phyloP scores from a whole-genome alignment of 345 rosid species.

The Salix purpurea region DNA sequence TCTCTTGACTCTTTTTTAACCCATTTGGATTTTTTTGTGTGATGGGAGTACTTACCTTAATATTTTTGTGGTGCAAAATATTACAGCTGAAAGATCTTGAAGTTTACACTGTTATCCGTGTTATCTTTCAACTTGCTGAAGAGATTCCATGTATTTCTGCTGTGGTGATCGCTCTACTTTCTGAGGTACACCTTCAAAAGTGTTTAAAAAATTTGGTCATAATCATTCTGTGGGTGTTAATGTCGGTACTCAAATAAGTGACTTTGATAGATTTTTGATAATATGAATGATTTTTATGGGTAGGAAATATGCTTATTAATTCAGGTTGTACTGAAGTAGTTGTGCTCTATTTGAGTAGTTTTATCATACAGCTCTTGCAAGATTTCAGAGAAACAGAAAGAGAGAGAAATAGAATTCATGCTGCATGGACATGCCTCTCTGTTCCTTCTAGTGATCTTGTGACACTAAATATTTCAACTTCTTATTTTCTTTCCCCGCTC shows the following conservation, averaged over 20 bases:
- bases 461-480: background rate
- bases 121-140: conserved; percentile 94
- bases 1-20: too few species aligned
- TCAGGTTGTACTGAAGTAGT: background rate
- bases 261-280: background rate
- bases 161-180: conserved; percentile 89
- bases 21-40: background rate
- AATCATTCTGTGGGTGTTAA: background rate
- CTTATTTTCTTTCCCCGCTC: background rate
- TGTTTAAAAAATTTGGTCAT: conserved; percentile 4
- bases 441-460: background rate
- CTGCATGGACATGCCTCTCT: background rate
- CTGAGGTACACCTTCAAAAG: conserved; percentile 52
- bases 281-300: background rate
- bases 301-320: background rate
- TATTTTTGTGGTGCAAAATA: conserved; percentile 18
- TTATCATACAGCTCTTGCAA: background rate
- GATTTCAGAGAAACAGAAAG: background rate
- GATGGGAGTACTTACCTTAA: conserved; percentile 5
- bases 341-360: background rate
- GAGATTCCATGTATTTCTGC: conserved; percentile 99
- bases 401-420: background rate
- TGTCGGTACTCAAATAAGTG: background rate
- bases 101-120: conserved; percentile 89
- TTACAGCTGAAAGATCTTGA: conserved; percentile 93